Evolutionary conservation across 257 asterid genomes (phyloP).

Genomic region (Jasminum sambac): DNA sequence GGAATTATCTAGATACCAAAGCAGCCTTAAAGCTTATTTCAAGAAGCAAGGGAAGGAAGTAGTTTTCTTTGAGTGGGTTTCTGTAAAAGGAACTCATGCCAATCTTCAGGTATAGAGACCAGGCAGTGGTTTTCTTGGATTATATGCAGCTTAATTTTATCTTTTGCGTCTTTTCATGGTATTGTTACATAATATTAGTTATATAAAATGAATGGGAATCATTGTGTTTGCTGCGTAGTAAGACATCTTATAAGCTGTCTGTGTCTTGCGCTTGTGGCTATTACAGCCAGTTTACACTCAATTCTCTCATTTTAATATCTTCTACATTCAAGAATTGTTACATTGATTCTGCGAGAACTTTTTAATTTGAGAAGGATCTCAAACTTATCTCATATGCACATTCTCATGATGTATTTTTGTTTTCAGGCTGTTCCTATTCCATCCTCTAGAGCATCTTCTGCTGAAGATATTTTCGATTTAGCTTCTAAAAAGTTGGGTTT

Average conservation of each 20-base stretch:
- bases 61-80: conserved; percentile 91
- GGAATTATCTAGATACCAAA: conserved; percentile 55
- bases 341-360: conserved; percentile 13
- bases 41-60: conserved; percentile 69
- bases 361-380: conserved; percentile 22
- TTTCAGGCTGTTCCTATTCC: conserved; percentile 86
- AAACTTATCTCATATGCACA: conserved; percentile 11
- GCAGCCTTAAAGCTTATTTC: conserved; percentile 73
- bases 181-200: conserved; percentile 6
- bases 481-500: conserved; percentile 92
- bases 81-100: conserved; percentile 82
- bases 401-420: neutral
- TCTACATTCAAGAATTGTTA: neutral
- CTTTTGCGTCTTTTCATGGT: conserved; percentile 22
- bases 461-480: conserved; percentile 71
- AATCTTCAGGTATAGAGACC: conserved; percentile 76
- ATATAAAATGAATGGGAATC: conserved; percentile 11
- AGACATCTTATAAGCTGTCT: conserved; percentile 17
- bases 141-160: neutral
- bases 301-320: conserved; percentile 12
- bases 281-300: conserved; percentile 16
- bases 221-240: conserved; percentile 9
- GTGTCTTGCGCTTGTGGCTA: conserved; percentile 21
- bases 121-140: conserved; percentile 8
- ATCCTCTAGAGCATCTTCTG: conserved; percentile 61